Evolutionary conservation across 2,329 filamentous ascomycete species (phyloP).

Genomic region (Xylariomycetidae sp.): DNA sequence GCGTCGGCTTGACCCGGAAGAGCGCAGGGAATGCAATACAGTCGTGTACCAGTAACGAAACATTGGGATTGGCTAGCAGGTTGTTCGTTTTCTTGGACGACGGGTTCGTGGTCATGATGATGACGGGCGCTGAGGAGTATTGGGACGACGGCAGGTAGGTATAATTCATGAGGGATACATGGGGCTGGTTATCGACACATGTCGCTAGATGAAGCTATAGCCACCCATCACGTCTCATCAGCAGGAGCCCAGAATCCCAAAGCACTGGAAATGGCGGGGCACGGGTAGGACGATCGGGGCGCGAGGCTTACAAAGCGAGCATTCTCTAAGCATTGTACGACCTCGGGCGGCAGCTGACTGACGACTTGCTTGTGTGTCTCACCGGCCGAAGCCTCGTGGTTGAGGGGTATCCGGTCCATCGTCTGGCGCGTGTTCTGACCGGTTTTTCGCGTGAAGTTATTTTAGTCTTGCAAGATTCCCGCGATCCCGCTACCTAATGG

Average conservation of each 20-base stretch:
- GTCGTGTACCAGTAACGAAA: conserved; percentile 94
- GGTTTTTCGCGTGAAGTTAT: conserved; percentile 10
- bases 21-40: conserved; percentile 37
- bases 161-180: conserved; percentile 98
- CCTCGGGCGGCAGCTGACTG: conserved; percentile 69
- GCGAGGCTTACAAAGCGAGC: conserved; percentile 72
- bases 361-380: conserved; percentile 66
- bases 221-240: too few relatives aligned
- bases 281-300: conserved; percentile 1
- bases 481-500: too few relatives aligned
- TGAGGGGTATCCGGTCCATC: conserved; percentile 64
- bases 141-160: conserved; percentile 83
- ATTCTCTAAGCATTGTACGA: conserved; percentile 87
- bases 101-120: conserved; percentile 88
- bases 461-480: too few relatives aligned
- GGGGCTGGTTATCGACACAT: conserved; percentile 73
- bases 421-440: background rate
- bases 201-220: conserved; percentile 88
- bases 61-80: conserved; percentile 74
- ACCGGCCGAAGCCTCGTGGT: conserved; percentile 68
- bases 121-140: conserved; percentile 65
- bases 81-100: conserved; percentile 76
- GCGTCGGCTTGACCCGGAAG: background rate
- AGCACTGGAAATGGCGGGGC: conserved; percentile 1
- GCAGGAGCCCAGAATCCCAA: too few relatives aligned